These are phyloP conservation scores for Haplographium delicatum DNA, from an alignment of 495 filamentous ascomycete genomes.

Conservation along the genomic window DNA sequence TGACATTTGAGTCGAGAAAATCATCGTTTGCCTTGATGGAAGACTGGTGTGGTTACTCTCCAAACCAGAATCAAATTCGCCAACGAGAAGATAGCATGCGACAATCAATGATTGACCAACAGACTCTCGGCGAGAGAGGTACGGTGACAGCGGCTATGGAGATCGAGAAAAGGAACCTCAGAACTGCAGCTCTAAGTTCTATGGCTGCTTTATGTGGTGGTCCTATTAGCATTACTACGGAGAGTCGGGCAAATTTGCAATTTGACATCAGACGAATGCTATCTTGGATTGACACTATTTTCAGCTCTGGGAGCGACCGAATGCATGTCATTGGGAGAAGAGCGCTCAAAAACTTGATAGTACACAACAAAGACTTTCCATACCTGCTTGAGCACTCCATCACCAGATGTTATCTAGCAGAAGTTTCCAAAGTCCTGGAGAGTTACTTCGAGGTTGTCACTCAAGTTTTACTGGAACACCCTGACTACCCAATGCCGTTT, in stretches of 20 bases:
- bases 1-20: constrained; percentile 91
- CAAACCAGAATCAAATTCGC: constrained; percentile 77
- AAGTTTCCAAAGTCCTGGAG: constrained; percentile 75
- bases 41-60: constrained; percentile 97
- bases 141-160: constrained; percentile 85
- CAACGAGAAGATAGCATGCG: constrained; percentile 85
- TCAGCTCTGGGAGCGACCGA: constrained; percentile 81
- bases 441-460: constrained; percentile 95
- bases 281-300: constrained; percentile 90
- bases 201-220: constrained; percentile 95
- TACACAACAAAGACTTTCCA: constrained; percentile 81
- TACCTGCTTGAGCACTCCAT: constrained; percentile 84
- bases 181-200: constrained; percentile 84
- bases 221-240: constrained; percentile 80
- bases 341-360: constrained; percentile 84
- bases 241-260: constrained; percentile 73
- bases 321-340: constrained; percentile 87
- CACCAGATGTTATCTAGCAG: constrained; percentile 75
- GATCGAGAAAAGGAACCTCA: constrained; percentile 89
- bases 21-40: constrained; percentile 96
- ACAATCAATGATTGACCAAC: constrained; percentile 65
- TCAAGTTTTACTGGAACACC: constrained; percentile 73
- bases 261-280: constrained; percentile 93
- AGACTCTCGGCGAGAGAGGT: constrained; percentile 58
- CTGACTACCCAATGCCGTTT: constrained; percentile 75